Evolutionary conservation across 75 land plant genomes (phyloP).

Genomic region (Sequoia sempervirens): DNA sequence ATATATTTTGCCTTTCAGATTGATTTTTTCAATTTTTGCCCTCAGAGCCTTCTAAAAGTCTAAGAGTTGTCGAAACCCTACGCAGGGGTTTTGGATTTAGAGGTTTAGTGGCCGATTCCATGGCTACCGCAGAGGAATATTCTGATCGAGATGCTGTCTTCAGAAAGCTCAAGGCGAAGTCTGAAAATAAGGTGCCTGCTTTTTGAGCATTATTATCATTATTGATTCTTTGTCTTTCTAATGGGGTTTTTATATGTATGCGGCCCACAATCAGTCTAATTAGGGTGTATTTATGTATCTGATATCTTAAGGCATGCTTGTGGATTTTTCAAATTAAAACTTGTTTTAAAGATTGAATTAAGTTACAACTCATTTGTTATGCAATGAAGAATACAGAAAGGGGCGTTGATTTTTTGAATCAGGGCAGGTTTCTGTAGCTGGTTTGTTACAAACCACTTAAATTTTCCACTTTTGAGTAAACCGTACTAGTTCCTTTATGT

Average conservation of each 20-base stretch:
- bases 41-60: neutral
- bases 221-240: neutral
- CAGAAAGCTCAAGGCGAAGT: constrained; percentile 47
- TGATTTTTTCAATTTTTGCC: neutral
- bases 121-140: constrained; percentile 35
- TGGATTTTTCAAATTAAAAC: neutral
- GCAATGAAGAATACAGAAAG: neutral
- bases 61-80: neutral
- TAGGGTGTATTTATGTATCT: neutral
- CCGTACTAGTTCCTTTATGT: neutral
- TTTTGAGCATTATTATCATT: neutral
- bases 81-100: neutral
- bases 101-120: neutral
- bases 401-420: neutral
- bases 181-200: constrained; percentile 44
- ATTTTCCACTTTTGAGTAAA: neutral
- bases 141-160: constrained; percentile 43
- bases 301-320: neutral
- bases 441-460: neutral
- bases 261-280: neutral
- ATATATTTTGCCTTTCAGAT: neutral
- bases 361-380: neutral
- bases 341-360: neutral
- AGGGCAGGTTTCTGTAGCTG: neutral
- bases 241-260: neutral